phyloP scores from a whole-genome alignment of 2,329 filamentous ascomycete species.

The Didymellaceae sp. region DNA sequence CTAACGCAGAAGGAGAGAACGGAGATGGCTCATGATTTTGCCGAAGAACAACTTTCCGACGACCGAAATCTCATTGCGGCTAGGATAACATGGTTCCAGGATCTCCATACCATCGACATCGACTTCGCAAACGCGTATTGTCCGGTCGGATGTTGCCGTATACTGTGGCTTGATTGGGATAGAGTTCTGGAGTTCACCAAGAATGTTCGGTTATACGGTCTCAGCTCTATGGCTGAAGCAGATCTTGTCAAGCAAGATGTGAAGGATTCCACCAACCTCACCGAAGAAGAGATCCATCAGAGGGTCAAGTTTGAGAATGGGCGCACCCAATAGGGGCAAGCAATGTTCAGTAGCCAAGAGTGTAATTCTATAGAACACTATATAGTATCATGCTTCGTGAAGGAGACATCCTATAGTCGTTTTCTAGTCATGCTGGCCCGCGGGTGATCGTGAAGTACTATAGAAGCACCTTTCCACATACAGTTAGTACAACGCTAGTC shows the following conservation, averaged over 20 bases:
- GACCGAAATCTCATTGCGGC: neutral
- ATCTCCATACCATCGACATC: neutral
- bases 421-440: no score
- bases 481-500: constrained; percentile 7
- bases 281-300: no score
- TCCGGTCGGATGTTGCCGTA: neutral
- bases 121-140: neutral
- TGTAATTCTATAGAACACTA: neutral
- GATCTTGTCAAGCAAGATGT: neutral
- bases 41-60: neutral
- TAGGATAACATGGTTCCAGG: neutral
- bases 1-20: no score
- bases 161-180: neutral
- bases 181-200: neutral
- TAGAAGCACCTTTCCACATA: neutral
- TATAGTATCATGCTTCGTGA: no score
- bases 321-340: no score
- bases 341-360: no score
- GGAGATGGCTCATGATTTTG: no score
- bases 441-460: no score
- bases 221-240: neutral
- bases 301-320: neutral
- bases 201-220: neutral
- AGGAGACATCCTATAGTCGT: no score
- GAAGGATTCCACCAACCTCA: no score